phyloP scores from a whole-genome alignment of 495 filamentous ascomycete species.

The Oidiodendron maius region DNA sequence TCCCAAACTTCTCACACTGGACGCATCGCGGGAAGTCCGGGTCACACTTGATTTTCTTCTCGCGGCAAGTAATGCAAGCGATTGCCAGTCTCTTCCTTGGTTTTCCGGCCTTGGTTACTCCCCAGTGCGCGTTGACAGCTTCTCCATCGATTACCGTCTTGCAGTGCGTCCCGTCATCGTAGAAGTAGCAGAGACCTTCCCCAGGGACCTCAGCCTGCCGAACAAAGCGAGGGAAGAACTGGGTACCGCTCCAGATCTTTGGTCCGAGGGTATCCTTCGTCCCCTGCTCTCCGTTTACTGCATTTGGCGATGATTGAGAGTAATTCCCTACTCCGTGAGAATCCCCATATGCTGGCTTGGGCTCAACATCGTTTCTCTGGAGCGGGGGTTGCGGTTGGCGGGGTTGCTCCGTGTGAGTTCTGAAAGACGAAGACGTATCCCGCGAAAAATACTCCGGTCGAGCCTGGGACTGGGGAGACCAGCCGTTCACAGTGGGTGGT shows the following conservation, averaged over 20 bases:
- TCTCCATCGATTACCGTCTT: slow-evolving; percentile 81
- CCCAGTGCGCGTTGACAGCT: slow-evolving; percentile 85
- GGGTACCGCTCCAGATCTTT: slow-evolving; percentile 56
- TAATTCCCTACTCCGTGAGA: slow-evolving; percentile 18
- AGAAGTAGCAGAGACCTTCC: slow-evolving; percentile 79
- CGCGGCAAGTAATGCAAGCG: slow-evolving; percentile 83
- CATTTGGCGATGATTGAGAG: slow-evolving; percentile 35
- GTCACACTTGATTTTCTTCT: slow-evolving; percentile 97
- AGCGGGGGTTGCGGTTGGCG: background rate
- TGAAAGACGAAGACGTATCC: slow-evolving; percentile 24
- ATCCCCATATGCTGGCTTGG: slow-evolving; percentile 11
- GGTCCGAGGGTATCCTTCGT: slow-evolving; percentile 50
- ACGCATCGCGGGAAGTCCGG: slow-evolving; percentile 79
- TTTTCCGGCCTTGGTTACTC: slow-evolving; percentile 87
- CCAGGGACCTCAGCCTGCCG: slow-evolving; percentile 59
- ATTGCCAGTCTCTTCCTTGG: slow-evolving; percentile 84
- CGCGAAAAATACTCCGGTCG: slow-evolving; percentile 16
- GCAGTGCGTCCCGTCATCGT: slow-evolving; percentile 80
- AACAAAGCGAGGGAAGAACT: slow-evolving; percentile 54
- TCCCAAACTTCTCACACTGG: slow-evolving; percentile 85
- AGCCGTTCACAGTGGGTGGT: slow-evolving; percentile 8
- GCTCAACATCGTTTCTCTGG: slow-evolving; percentile 15
- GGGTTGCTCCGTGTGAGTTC: slow-evolving; percentile 11
- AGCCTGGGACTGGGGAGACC: slow-evolving; percentile 19
- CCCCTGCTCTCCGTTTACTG: slow-evolving; percentile 34